Evolutionary conservation across 2,329 filamentous ascomycete species (phyloP).

Genomic region (Penicillium hordei): DNA sequence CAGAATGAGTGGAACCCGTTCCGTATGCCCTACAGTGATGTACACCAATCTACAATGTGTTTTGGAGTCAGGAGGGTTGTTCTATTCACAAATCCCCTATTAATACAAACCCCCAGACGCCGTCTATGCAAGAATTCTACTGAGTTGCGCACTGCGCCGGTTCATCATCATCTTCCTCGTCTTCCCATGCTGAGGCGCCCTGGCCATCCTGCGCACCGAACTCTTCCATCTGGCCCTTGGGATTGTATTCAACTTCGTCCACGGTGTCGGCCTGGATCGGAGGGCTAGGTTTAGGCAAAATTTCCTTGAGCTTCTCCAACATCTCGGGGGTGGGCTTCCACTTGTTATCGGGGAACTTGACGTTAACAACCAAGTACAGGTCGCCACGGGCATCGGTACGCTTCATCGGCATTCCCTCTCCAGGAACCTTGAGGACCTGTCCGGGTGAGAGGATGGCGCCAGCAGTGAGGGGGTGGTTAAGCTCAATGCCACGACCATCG

Average conservation of each 20-base stretch:
- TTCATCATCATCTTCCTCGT: conserved; percentile 50
- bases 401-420: conserved; percentile 95
- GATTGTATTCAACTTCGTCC: conserved; percentile 85
- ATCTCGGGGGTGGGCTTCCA: conserved; percentile 74
- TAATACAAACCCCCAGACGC: conserved; percentile 28
- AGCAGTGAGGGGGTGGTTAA: conserved; percentile 71
- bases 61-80: not conserved
- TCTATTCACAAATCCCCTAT: conserved; percentile 8
- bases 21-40: not conserved
- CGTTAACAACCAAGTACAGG: conserved; percentile 79
- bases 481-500: conserved; percentile 83
- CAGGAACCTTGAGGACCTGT: conserved; percentile 79
- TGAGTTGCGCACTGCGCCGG: conserved; percentile 52
- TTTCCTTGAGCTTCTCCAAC: conserved; percentile 68
- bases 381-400: conserved; percentile 80
- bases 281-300: conserved; percentile 66
- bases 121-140: conserved; percentile 38
- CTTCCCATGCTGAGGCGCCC: conserved; percentile 48
- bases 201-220: conserved; percentile 48
- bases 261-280: conserved; percentile 70
- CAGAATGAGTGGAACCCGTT: not conserved
- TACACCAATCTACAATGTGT: not conserved
- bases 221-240: conserved; percentile 78
- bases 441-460: conserved; percentile 81
- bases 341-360: conserved; percentile 83